These are phyloP conservation scores for Microbotryomycetes sp. DNA, from an alignment of 1,284 basidiomycete genomes.

Conservation along the genomic window DNA sequence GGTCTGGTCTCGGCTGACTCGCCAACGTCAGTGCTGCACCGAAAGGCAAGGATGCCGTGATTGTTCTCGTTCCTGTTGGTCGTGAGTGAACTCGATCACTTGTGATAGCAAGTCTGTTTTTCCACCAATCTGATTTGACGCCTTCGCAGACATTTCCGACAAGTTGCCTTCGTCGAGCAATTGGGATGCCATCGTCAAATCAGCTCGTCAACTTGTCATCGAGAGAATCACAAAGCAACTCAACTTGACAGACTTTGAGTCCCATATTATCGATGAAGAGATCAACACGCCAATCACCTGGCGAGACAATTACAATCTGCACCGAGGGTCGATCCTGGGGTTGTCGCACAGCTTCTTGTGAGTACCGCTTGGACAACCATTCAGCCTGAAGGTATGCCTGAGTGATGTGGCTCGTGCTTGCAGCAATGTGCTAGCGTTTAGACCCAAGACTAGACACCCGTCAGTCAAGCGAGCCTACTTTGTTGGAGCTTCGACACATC, in stretches of 20 bases:
- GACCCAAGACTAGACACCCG: constrained; percentile 39
- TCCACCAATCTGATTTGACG: no score
- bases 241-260: constrained; percentile 25
- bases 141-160: constrained; percentile 32
- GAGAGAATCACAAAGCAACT: constrained; percentile 32
- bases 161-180: constrained; percentile 29
- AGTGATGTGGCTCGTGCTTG: background rate
- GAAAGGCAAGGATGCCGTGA: constrained; percentile 42
- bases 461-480: constrained; percentile 41
- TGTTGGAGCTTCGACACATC: constrained; percentile 44
- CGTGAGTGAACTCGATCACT: no score
- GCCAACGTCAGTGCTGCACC: constrained; percentile 39
- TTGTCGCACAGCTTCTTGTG: constrained; percentile 43
- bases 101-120: no score
- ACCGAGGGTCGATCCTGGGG: constrained; percentile 44
- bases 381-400: background rate
- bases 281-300: constrained; percentile 44
- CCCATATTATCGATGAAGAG: constrained; percentile 35
- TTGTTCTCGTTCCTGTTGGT: constrained; percentile 45
- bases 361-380: constrained; percentile 28
- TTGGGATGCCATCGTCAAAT: constrained; percentile 35
- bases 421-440: constrained; percentile 37
- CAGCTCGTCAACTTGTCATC: constrained; percentile 35
- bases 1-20: background rate
- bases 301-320: constrained; percentile 44